phyloP scores from a whole-genome alignment of 2,329 filamentous ascomycete genomes.

The Aurifilum marmelostoma region DNA sequence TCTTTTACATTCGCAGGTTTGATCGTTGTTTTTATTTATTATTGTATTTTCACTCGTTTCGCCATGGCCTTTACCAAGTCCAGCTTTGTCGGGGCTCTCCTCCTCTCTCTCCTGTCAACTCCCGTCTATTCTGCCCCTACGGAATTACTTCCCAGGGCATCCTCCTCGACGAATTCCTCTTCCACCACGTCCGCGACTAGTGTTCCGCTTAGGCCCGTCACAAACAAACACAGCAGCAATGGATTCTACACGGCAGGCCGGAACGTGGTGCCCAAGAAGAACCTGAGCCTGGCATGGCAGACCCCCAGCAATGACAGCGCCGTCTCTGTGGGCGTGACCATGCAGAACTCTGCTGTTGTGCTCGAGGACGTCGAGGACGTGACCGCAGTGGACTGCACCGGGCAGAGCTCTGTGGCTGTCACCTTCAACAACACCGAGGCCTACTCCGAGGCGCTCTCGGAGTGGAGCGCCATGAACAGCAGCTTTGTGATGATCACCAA shows the following conservation, averaged over 20 bases:
- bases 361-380: constrained; percentile 47
- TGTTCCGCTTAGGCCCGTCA: constrained; percentile 19
- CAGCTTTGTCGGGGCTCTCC: not conserved
- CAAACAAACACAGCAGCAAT: not conserved
- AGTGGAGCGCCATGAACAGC: constrained; percentile 30
- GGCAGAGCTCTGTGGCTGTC: constrained; percentile 45
- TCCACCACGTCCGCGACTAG: constrained; percentile 10
- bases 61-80: not conserved
- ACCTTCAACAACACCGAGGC: constrained; percentile 31
- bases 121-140: not conserved
- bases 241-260: constrained; percentile 15
- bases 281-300: constrained; percentile 25
- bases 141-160: not conserved
- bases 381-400: constrained; percentile 59
- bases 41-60: too few species aligned
- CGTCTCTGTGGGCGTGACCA: constrained; percentile 56
- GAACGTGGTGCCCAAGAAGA: constrained; percentile 22
- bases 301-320: constrained; percentile 47
- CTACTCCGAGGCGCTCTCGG: constrained; percentile 31
- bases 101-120: not conserved
- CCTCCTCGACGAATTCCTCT: constrained; percentile 1
- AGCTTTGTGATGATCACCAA: constrained; percentile 34
- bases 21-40: not conserved
- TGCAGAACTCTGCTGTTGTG: constrained; percentile 38
- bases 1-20: not conserved